Evolutionary conservation across 164 flowering plant genomes (phyloP), one percentile per base, ranked within the genome.

Genomic region (Amborella trichopoda): DNA sequence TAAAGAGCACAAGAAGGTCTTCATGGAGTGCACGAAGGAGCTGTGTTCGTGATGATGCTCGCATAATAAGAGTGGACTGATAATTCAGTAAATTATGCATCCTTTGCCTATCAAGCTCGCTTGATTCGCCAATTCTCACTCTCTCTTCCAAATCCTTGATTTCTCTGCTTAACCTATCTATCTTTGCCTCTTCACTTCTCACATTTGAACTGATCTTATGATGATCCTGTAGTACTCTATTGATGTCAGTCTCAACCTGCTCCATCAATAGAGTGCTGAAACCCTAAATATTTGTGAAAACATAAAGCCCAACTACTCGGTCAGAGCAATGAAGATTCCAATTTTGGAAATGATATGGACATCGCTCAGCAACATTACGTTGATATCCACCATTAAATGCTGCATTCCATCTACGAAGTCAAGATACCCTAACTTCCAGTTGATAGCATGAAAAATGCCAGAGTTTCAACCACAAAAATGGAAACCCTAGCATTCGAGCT

Each of bases 11-110:
- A 38, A 61, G 17, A 13, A 61, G 46, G 33, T 61, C 65, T n/a
- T 61, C 65, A n/a, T 61, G 60, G 24, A 61, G 60, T 8, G 51
- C 65, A 14, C 52, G 51, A 23, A 61, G 33, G 28, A 61, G 55
- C 14, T 61, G 54, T 3, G 65, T 61, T 37, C 60, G 46, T 22
- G 60, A 61, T 30, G 60, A 32, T 20, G 65, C 60, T 18, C 65
- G 46, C 6, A 38, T 44, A 36, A 61, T 61, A 28, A 61, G 54
- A 4, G 65, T 61, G 6, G 65, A 55, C 9, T 61, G 65, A 53
- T 61, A 61, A 38, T 18, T 55, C 22, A 61, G 40, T 13, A 61
- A 48, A 34, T 61, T 61, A 41, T 55, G 65, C 60, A 61, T 44
- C 39, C 65, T 42, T 48, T 61, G 60, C 9, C 55, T 44, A 34